Evolutionary conservation across 768 basidiomycete species (phyloP).

Genomic region (Clitopilus passeckerianus): DNA sequence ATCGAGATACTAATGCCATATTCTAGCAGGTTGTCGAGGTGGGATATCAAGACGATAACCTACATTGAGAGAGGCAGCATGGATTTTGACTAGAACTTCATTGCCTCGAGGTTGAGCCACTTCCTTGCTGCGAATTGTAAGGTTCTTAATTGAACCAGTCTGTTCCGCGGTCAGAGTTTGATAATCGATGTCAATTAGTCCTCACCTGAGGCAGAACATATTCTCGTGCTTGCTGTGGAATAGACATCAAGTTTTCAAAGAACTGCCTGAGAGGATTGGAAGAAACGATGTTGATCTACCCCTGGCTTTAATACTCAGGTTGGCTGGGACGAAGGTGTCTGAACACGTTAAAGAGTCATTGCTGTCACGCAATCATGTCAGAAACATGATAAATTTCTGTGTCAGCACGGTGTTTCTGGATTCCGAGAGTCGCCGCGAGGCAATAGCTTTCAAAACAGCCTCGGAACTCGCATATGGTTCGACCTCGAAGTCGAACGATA

Average conservation of each 20-base stretch:
- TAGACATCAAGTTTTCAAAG: constrained; percentile 3
- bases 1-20: constrained; percentile 40
- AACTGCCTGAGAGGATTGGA: no score
- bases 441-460: not conserved
- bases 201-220: constrained; percentile 10
- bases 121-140: constrained; percentile 18
- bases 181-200: not conserved
- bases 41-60: not conserved
- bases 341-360: no score
- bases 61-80: constrained; percentile 54
- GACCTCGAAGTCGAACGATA: no score
- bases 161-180: not conserved
- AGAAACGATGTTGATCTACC: no score
- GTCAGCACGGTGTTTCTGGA: no score
- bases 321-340: no score
- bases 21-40: no score
- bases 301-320: no score
- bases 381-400: no score
- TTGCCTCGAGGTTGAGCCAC: constrained; percentile 28
- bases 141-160: constrained; percentile 17
- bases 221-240: constrained; percentile 8
- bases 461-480: not conserved
- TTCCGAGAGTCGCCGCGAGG: no score
- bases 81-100: constrained; percentile 52
- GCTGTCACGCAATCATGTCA: no score